phyloP scores from a whole-genome alignment of 768 basidiomycete genomes.

The Calocybe cyanea region DNA sequence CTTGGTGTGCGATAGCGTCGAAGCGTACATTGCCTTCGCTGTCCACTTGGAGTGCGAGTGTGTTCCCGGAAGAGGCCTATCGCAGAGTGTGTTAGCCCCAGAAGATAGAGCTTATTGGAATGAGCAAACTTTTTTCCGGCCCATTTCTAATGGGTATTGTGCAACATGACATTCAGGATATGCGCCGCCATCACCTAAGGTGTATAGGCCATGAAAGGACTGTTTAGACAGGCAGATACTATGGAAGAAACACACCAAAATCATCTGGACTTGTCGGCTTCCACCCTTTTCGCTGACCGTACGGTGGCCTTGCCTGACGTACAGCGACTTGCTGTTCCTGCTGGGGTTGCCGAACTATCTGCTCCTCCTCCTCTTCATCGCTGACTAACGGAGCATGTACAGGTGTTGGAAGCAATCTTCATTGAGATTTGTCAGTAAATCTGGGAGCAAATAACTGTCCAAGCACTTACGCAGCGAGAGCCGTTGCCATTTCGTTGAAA shows the following conservation, averaged over 20 bases:
- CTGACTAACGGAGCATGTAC: conserved; percentile 45
- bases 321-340: conserved; percentile 38
- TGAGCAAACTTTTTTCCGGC: conserved; percentile 96
- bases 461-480: conserved; percentile 69
- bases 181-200: conserved; percentile 74
- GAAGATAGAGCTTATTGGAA: no score
- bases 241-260: conserved; percentile 54
- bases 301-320: conserved; percentile 65
- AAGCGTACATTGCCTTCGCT: conserved; percentile 95
- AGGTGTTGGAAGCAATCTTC: conserved; percentile 70
- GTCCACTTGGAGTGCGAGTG: conserved; percentile 95
- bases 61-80: conserved; percentile 88
- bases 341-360: conserved; percentile 27
- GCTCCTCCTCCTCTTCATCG: conserved; percentile 58
- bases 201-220: no score
- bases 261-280: conserved; percentile 78
- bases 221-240: conserved; percentile 1
- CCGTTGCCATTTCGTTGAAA: conserved; percentile 39
- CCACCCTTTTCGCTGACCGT: conserved; percentile 86
- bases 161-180: conserved; percentile 96
- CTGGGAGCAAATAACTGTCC: not conserved
- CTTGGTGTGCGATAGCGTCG: conserved; percentile 95
- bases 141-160: conserved; percentile 95
- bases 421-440: not conserved
- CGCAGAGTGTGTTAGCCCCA: no score